Percentiles rank a stretch among this genome's conserved stretches.
Evolutionary conservation across 257 asterid species (phyloP).

Genomic region (Echites panduratus): DNA sequence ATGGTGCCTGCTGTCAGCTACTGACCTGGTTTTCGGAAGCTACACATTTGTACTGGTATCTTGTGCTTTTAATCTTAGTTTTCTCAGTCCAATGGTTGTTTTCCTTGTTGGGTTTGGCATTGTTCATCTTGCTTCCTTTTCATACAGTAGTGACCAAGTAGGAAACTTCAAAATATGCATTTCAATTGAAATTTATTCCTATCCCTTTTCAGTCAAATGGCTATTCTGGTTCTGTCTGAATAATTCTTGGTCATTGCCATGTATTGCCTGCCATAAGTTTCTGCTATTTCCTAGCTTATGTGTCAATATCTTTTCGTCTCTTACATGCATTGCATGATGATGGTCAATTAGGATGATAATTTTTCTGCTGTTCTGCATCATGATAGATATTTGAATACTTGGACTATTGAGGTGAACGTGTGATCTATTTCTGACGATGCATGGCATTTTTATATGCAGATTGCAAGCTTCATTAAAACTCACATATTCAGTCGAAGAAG

Average conservation of each 20-base stretch:
- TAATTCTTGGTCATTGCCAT: neutral
- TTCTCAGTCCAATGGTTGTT: neutral
- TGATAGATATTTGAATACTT: neutral
- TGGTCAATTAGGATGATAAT: neutral
- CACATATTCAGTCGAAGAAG: conserved; percentile 54
- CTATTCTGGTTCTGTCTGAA: neutral
- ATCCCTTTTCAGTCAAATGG: neutral
- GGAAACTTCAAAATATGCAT: neutral
- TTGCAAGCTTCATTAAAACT: conserved; percentile 82
- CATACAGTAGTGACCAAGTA: neutral
- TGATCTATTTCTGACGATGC: neutral
- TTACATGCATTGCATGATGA: neutral
- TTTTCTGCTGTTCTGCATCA: neutral
- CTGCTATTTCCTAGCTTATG: neutral
- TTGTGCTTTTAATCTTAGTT: neutral
- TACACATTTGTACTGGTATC: neutral
- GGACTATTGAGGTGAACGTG: neutral
- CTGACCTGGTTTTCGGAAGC: neutral
- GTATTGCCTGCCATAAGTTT: neutral
- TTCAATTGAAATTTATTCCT: neutral
- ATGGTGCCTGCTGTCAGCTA: neutral
- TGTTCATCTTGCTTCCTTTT: neutral
- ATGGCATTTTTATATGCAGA: conserved; percentile 33
- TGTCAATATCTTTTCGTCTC: neutral
- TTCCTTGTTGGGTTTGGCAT: neutral